Percentiles rank a stretch among this genome's conserved stretches.
phyloP scores from a whole-genome alignment of 805 yeast genomes.

The Starmerella apis region DNA sequence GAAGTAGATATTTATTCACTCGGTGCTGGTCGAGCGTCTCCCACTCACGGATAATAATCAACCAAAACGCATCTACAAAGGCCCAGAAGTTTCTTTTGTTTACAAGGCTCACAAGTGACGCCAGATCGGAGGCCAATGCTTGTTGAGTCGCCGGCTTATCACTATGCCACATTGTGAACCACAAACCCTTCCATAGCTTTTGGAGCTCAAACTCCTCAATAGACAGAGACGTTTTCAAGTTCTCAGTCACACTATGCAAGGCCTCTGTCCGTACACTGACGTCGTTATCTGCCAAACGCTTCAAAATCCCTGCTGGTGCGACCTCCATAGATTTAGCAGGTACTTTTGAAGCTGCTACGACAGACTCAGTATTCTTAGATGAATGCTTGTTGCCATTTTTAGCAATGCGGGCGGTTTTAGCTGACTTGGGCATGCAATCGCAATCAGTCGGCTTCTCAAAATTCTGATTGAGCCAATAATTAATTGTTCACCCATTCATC shows the following conservation, averaged over 20 bases:
- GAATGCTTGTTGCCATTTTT: not conserved
- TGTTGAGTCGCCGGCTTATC: constrained; percentile 92
- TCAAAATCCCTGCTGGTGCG: constrained; percentile 16
- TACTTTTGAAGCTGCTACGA: not conserved
- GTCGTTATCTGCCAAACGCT: constrained; percentile 22
- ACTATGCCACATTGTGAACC: constrained; percentile 91
- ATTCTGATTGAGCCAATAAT: not conserved
- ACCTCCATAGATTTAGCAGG: not conserved
- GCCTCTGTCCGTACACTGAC: constrained; percentile 67
- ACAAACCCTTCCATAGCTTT: constrained; percentile 93
- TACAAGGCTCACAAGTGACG: constrained; percentile 38
- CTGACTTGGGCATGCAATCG: not conserved
- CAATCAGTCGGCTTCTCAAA: not conserved
- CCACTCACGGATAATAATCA: constrained; percentile 72
- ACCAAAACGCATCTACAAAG: constrained; percentile 73
- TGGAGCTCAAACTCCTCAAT: constrained; percentile 47
- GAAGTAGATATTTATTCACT: constrained; percentile 72
- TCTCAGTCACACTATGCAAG: constrained; percentile 50
- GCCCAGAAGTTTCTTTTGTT: constrained; percentile 35
- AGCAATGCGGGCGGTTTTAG: not conserved
- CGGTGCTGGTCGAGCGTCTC: constrained; percentile 68
- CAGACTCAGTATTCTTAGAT: not conserved
- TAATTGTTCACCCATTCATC: not conserved
- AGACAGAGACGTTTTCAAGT: constrained; percentile 38
- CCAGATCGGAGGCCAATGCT: constrained; percentile 62